A percentile compares a stretch with the other conserved stretches of the same genome.
Evolutionary conservation across 371 early-diverging fungal species (phyloP).

Genomic region (Mucor irregularis): DNA sequence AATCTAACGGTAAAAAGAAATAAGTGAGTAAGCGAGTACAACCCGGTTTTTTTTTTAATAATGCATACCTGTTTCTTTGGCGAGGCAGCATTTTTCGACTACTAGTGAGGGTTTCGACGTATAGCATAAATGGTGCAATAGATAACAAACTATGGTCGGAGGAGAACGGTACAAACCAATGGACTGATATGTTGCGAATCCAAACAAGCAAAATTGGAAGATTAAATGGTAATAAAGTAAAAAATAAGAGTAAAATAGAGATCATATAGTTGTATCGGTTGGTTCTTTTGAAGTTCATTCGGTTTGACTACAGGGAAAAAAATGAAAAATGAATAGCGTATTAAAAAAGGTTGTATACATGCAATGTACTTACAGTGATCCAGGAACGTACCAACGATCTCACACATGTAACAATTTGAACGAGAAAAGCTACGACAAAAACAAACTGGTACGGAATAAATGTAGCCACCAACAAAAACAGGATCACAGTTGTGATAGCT

Average conservation of each 20-base stretch:
- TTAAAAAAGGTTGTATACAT: background rate
- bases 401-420: constrained; percentile 68
- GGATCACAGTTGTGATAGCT: constrained; percentile 53
- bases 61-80: constrained; percentile 43
- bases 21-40: background rate
- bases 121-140: constrained; percentile 59
- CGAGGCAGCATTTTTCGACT: constrained; percentile 47
- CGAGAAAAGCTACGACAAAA: constrained; percentile 74
- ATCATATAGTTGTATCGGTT: constrained; percentile 63
- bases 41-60: background rate
- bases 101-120: constrained; percentile 52
- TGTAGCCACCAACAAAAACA: constrained; percentile 70
- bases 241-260: constrained; percentile 57
- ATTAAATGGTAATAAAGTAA: constrained; percentile 61
- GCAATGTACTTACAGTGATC: constrained; percentile 33
- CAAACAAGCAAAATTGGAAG: constrained; percentile 63
- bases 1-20: constrained; percentile 15
- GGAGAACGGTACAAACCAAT: constrained; percentile 63
- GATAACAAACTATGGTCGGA: constrained; percentile 61
- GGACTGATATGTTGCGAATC: constrained; percentile 62
- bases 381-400: constrained; percentile 51
- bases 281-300: constrained; percentile 25
- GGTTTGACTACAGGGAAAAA: constrained; percentile 11
- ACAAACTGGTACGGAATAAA: constrained; percentile 85
- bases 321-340: background rate